Conservation (phyloP, 208 protist genomes). For the Crithidia brevicula region DNA sequence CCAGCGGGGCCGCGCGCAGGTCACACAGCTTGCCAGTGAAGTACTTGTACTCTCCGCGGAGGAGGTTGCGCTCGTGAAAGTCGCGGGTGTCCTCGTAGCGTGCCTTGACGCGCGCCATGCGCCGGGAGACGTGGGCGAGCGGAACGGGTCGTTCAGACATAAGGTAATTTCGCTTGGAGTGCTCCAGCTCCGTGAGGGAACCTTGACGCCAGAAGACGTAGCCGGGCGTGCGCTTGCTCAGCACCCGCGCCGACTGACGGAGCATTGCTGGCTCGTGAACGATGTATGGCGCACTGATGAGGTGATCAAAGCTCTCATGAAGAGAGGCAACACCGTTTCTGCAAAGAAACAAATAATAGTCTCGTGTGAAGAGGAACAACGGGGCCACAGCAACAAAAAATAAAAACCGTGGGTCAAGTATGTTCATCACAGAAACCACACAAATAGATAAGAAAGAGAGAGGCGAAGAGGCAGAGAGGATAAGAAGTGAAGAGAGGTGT, state of each 20-base stretch:
- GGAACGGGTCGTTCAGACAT: constrained; percentile 72
- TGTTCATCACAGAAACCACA: no score
- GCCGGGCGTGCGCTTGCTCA: constrained; percentile 79
- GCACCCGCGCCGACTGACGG: constrained; percentile 4
- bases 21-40: constrained; percentile 92
- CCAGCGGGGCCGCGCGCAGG: constrained; percentile 54
- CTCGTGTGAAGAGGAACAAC: no score
- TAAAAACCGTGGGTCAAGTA: no score
- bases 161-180: constrained; percentile 82
- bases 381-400: no score
- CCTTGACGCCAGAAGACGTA: constrained; percentile 92
- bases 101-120: constrained; percentile 82
- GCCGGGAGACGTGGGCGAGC: constrained; percentile 79
- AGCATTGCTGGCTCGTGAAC: constrained; percentile 39
- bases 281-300: background rate
- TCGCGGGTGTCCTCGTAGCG: constrained; percentile 80
- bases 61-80: constrained; percentile 81
- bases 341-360: no score
- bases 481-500: no score
- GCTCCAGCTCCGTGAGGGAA: constrained; percentile 75
- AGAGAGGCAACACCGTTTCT: no score
- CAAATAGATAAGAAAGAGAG: no score
- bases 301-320: no score
- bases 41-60: constrained; percentile 95
- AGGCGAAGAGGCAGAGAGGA: no score